Base-by-base conservation (phyloP, 1,139 yeast species). In the Zygosaccharomyces sapae region DNA sequence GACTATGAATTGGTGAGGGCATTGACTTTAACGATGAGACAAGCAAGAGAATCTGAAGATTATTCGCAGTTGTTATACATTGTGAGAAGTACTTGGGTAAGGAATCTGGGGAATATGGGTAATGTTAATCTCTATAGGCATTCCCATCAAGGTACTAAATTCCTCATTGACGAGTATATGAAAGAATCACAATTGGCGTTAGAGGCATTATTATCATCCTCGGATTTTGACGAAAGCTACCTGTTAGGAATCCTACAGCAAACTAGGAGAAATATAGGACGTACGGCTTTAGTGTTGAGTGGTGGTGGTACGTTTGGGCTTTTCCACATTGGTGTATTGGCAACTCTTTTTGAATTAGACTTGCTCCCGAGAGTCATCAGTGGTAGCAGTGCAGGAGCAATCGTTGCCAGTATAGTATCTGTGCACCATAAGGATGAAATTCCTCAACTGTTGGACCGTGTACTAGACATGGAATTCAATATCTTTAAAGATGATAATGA, bases 261-360 rank as follows among this genome's bases (percentile, higher is more conserved):
- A 63, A 88, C 97, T 0, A 73, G 97, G 52, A 86, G 86, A 63
- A 87, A 90, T 56, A 87, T 87, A 49, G 99, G 99, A 0, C 73
- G 96, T 47, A 90, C 97, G 0, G 98, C 97, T 0, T 71, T 92
- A 41, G 88, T 94, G 27, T 74, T 92, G 44, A 84, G 95, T 41
- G 99, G 99, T 1, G 99, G 99, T 1, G 90, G 96, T 10, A 86
- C 96, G 2, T 86, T 92, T 70, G 98, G 97, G 0, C 71, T 90
- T 44, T 81, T 90, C 55, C 98, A 92, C 57, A 85, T 89, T 47
- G 99, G 99, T 0, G 97, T 92, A 0, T 71, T 90, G 46, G 80
- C 89, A 5, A 86, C 94, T 5, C 72, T 92, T 36, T 70, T 84
- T 42, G 94, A 86, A 56, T 76, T 79, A 41, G 81, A 83, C 45